Evolutionary conservation across 306 rosid species (phyloP).

Genomic region (Cotoneaster glaucophyllus): DNA sequence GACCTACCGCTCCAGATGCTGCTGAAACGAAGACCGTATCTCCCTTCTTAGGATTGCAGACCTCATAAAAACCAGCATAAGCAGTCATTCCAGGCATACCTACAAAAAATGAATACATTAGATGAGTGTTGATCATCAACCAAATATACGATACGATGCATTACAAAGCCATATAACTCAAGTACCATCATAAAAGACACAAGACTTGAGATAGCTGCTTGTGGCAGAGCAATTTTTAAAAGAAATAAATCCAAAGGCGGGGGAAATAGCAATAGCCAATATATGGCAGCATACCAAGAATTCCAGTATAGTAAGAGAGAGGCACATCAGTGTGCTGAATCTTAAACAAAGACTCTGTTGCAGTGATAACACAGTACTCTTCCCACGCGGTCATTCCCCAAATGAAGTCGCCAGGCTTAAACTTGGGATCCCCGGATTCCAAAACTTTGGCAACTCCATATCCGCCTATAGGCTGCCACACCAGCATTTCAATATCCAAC

Average conservation of each 20-base stretch:
- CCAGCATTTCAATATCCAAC: neutral
- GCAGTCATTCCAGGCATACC: conserved; percentile 57
- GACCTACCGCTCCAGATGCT: conserved; percentile 35
- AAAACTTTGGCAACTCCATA: conserved; percentile 44
- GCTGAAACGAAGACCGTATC: conserved; percentile 50
- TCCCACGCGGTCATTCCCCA: conserved; percentile 53
- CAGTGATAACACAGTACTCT: conserved; percentile 33
- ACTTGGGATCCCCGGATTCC: conserved; percentile 39
- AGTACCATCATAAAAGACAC: too few species aligned
- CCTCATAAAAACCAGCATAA: conserved; percentile 20
- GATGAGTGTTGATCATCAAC: neutral
- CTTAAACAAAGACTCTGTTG: conserved; percentile 24
- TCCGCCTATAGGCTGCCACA: conserved; percentile 1
- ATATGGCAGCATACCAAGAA: neutral
- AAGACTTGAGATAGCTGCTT: neutral
- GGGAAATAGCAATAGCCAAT: too few species aligned
- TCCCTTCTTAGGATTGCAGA: conserved; percentile 46
- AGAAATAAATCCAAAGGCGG: too few species aligned
- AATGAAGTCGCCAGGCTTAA: conserved; percentile 39
- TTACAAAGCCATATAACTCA: neutral
- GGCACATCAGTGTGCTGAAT: conserved; percentile 37
- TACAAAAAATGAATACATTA: neutral
- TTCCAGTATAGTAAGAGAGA: conserved; percentile 39
- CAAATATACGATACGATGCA: neutral
- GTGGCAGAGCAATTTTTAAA: too few species aligned